phyloP scores from a whole-genome alignment of 176 grass and related monocot species.

The Triticum turgidum region DNA sequence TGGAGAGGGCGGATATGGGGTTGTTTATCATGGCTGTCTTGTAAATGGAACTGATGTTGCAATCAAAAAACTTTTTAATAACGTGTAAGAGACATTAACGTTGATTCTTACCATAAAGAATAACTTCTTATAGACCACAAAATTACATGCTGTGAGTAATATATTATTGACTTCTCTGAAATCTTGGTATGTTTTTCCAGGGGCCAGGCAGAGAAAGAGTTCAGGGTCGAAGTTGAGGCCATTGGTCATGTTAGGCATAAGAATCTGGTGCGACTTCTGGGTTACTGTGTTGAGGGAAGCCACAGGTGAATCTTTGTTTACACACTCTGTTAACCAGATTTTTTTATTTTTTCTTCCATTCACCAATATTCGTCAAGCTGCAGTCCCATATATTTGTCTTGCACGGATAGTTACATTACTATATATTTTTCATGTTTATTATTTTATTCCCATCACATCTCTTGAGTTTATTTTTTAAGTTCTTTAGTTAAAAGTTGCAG shows the following conservation, averaged over 20 bases:
- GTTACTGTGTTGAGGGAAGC: slow-evolving; percentile 63
- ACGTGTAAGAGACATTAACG: slow-evolving; percentile 45
- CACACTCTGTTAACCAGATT: not conserved
- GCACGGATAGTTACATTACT: not conserved
- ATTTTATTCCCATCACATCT: not conserved
- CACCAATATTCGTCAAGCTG: not conserved
- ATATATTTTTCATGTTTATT: slow-evolving; percentile 12
- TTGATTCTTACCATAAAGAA: not conserved
- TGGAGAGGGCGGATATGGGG: slow-evolving; percentile 71
- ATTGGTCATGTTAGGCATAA: slow-evolving; percentile 81
- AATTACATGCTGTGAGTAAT: not conserved
- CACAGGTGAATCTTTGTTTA: slow-evolving; percentile 47
- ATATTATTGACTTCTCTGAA: not conserved
- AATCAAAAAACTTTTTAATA: slow-evolving; percentile 71
- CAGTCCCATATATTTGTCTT: not conserved
- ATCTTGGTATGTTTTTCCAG: slow-evolving; percentile 37
- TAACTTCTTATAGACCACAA: not conserved
- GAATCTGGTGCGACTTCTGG: slow-evolving; percentile 67
- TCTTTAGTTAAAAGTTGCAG: not conserved
- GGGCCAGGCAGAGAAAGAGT: slow-evolving; percentile 76
- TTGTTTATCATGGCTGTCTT: slow-evolving; percentile 61
- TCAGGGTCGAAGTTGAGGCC: slow-evolving; percentile 74
- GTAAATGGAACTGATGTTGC: slow-evolving; percentile 68
- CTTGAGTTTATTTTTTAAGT: not conserved
- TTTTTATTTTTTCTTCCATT: not conserved